Evolutionary conservation across 2,329 filamentous ascomycete genomes (phyloP).

Genomic region (Exophiala aquamarina): DNA sequence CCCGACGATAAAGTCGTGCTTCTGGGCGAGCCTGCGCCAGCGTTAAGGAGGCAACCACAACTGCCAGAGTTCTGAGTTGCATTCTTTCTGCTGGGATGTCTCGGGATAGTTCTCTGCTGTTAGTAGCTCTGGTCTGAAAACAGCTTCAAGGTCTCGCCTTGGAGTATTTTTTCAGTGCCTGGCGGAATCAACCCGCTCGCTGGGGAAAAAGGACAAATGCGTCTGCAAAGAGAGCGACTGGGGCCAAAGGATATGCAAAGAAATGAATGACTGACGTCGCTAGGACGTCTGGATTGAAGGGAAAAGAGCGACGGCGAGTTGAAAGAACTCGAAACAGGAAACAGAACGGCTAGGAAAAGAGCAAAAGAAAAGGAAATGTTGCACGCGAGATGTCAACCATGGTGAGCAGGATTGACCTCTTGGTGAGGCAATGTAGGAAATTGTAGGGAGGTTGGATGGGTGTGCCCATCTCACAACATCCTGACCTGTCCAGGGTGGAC

Average conservation of each 20-base stretch:
- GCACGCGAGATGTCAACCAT: conserved; percentile 1
- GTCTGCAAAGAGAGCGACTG: conserved; percentile 11
- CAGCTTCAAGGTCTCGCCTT: conserved; percentile 6
- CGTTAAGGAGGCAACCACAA: conserved; percentile 18
- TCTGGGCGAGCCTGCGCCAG: conserved; percentile 21
- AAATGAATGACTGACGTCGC: conserved; percentile 25
- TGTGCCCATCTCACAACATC: conserved; percentile 5
- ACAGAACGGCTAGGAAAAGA: conserved; percentile 1
- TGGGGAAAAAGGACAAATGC: conserved; percentile 10
- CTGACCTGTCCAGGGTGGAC: conserved; percentile 4
- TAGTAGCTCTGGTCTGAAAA: conserved; percentile 4
- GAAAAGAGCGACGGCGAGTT: conserved; percentile 20
- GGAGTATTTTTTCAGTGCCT: neutral
- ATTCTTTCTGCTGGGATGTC: conserved; percentile 5
- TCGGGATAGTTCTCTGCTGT: too few relatives aligned
- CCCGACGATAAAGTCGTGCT: conserved; percentile 11
- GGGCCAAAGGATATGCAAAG: conserved; percentile 1
- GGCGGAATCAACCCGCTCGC: conserved; percentile 19
- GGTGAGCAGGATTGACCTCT: conserved; percentile 8
- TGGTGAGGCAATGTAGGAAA: conserved; percentile 14
- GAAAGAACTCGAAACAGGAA: conserved; percentile 8
- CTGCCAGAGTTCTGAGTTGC: conserved; percentile 18
- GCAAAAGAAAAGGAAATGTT: conserved; percentile 8
- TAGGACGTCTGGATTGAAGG: conserved; percentile 18
- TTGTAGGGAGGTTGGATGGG: conserved; percentile 19